A percentile compares a stretch with the other conserved stretches of the same genome.
Evolutionary conservation across 208 protist species (phyloP).

Genomic region (Polymyxa betae): DNA sequence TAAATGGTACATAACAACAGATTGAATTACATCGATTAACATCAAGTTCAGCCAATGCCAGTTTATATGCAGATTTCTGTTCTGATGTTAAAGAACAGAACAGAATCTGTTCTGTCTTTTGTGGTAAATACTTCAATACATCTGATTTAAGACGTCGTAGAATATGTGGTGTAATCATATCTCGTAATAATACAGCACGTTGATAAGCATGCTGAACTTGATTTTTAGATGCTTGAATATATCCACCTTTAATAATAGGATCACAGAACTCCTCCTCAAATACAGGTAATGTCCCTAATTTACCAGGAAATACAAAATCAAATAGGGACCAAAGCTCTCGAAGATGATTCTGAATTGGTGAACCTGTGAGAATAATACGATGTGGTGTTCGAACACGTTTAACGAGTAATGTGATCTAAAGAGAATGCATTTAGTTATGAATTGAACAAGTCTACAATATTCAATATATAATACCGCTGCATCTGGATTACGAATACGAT

Average conservation of each 20-base stretch:
- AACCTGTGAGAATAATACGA: constrained; percentile 90
- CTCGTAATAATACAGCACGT: constrained; percentile 85
- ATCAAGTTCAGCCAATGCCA: constrained; percentile 77
- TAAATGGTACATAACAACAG: neutral
- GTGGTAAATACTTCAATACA: constrained; percentile 84
- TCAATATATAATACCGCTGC: neutral
- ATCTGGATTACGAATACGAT: constrained; percentile 54
- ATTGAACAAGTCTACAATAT: neutral
- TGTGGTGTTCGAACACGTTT: constrained; percentile 90
- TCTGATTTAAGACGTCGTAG: constrained; percentile 92
- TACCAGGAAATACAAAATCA: constrained; percentile 96
- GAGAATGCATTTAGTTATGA: neutral
- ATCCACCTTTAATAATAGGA: constrained; percentile 85
- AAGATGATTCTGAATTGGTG: constrained; percentile 95
- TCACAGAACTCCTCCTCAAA: constrained; percentile 80
- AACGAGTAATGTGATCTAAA: constrained; percentile 84
- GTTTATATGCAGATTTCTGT: constrained; percentile 86
- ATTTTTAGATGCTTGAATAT: constrained; percentile 78
- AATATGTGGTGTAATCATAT: constrained; percentile 90
- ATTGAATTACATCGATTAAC: neutral
- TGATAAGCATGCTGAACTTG: constrained; percentile 85
- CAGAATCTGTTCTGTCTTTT: constrained; percentile 89
- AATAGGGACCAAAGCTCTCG: constrained; percentile 98
- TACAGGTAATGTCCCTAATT: constrained; percentile 84
- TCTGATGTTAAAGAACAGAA: constrained; percentile 88